phyloP scores from a whole-genome alignment of 2,329 filamentous ascomycete species.

The Fusarium paranaense region DNA sequence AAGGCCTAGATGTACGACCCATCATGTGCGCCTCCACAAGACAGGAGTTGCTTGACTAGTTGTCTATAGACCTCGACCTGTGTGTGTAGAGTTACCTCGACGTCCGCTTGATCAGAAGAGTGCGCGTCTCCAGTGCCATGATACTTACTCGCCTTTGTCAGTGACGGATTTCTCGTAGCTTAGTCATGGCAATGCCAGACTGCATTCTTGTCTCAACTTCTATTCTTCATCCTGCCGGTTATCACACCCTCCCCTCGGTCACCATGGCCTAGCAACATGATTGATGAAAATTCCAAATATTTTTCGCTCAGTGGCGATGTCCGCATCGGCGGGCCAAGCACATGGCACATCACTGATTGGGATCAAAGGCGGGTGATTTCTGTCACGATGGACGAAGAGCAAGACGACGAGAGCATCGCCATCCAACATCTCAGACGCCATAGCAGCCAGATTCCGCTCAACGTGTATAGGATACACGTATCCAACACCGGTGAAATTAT shows the following conservation, averaged over 20 bases:
- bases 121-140: neutral
- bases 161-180: neutral
- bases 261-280: neutral
- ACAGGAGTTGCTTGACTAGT: neutral
- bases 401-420: conserved; percentile 41
- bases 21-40: neutral
- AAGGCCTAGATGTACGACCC: neutral
- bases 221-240: neutral
- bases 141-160: neutral
- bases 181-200: neutral
- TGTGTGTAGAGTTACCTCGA: neutral
- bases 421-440: conserved; percentile 39
- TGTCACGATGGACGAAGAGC: conserved; percentile 45
- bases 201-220: neutral
- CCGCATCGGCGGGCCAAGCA: conserved; percentile 40
- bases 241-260: neutral
- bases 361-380: conserved; percentile 45
- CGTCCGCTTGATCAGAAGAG: neutral
- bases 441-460: conserved; percentile 17
- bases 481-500: conserved; percentile 39
- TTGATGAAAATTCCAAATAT: neutral
- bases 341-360: conserved; percentile 45
- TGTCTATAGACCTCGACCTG: neutral
- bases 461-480: conserved; percentile 38
- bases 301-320: conserved; percentile 10